Percentiles rank a stretch among this genome's conserved stretches.
phyloP scores from a whole-genome alignment of 768 basidiomycete species.

The Russula griseocarnosa region DNA sequence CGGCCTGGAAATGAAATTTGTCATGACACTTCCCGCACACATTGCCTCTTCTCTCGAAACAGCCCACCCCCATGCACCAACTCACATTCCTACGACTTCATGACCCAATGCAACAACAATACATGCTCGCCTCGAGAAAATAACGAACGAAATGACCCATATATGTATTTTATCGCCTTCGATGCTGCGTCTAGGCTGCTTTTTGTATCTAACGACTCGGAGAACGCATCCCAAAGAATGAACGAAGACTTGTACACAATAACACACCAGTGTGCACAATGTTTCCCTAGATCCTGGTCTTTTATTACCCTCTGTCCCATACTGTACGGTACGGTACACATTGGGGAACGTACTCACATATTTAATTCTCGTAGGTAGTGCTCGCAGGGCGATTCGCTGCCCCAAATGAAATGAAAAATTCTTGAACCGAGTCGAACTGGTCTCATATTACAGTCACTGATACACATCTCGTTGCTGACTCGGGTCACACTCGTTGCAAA shows the following conservation, averaged over 20 bases:
- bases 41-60: neutral
- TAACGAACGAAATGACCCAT: neutral
- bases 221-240: neutral
- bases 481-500: no score
- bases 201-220: neutral
- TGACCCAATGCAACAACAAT: neutral
- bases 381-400: neutral
- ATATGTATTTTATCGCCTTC: neutral
- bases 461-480: no score
- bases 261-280: neutral
- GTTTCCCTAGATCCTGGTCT: neutral
- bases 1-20: neutral
- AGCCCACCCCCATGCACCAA: neutral
- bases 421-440: neutral
- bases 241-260: neutral
- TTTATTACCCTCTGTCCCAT: neutral
- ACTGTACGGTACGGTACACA: neutral
- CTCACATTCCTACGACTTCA: neutral
- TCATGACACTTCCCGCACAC: neutral
- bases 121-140: neutral
- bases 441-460: no score
- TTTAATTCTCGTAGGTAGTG: neutral
- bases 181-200: neutral
- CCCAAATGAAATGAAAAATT: neutral
- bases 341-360: neutral